Base-by-base conservation (phyloP, 768 basidiomycete genomes). In the Mycena epipterygia region DNA sequence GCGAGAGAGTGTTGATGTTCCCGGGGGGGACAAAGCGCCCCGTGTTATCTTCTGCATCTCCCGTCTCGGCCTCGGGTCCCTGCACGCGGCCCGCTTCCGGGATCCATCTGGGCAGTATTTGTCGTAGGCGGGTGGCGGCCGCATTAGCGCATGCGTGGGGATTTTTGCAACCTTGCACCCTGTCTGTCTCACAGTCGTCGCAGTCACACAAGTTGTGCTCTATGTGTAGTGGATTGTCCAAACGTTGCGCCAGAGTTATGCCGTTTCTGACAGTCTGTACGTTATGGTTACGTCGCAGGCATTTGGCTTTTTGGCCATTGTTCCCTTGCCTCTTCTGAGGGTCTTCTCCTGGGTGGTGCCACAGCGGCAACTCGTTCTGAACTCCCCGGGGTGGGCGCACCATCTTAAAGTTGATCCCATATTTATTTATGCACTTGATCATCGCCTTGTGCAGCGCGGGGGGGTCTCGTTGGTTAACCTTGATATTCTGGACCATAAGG, bases 291-390 rank as follows among this genome's bases (percentile, higher is more conserved):
- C 13, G n/a, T 11, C 68, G 25, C 25, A 73, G 55, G 48, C 71
- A 73, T 12, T 49, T 27, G 1, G 11, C n/a, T 16, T 51, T 35
- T 16, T 35, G 17, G 17, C 46, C 46, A 33, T 69, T 73, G 23
- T 68, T 73, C n/a, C 2, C 2, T 30, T 68, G 64, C n/a, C 29
- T 3, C 23, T 35, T 61, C 4, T 21, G 6, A 19, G 11, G 21
- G 52, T 67, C 30, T 46, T 33, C 64, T 35, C 64, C 56, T 1
- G 46, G 25, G 58, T 74, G 73, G 49, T 63, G 51, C 73, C 73
- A 74, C 27, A 74, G 39, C 11, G 73, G 73, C 60, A 72, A 37
- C n/a, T 42, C 17, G 13, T n/a, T 19, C 19, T 37, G n/a, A 2
- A 72, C 3, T 21, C 29, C 61, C 2, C 21, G 14, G 21, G 58